Percentiles rank a stretch among this genome's conserved stretches.
phyloP scores from a whole-genome alignment of 306 rosid genomes.

The Echinosophora koreensis region DNA sequence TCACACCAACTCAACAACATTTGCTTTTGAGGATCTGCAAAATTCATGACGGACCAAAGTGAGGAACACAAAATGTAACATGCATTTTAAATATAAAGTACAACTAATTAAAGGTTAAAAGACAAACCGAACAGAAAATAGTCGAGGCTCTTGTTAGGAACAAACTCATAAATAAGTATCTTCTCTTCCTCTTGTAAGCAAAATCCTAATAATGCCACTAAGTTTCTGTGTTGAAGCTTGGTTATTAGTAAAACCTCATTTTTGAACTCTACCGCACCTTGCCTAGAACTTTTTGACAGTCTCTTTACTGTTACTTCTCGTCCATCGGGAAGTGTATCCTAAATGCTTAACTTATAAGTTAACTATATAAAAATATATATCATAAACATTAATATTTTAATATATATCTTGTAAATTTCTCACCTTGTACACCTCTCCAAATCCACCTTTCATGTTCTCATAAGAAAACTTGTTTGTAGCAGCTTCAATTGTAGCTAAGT shows the following conservation, averaged over 20 bases:
- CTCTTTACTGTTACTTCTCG: conserved; percentile 20
- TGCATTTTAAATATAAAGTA: not conserved
- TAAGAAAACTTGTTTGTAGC: conserved; percentile 30
- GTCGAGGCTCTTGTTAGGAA: conserved; percentile 27
- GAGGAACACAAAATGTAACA: not conserved
- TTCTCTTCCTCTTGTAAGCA: conserved; percentile 11
- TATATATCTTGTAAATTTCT: not conserved
- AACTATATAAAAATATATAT: not conserved
- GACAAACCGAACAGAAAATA: conserved; percentile 27
- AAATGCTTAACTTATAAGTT: not conserved
- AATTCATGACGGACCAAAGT: not conserved
- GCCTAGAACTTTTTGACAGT: not conserved
- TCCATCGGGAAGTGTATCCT: conserved; percentile 11
- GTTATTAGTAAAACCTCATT: conserved; percentile 23
- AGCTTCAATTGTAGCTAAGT: conserved; percentile 16
- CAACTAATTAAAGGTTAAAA: not conserved
- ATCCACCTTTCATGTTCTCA: conserved; percentile 29
- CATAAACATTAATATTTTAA: too few species aligned
- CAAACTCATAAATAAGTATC: conserved; percentile 32
- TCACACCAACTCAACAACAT: conserved; percentile 44
- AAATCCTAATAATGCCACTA: conserved; percentile 33
- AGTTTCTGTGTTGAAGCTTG: conserved; percentile 32
- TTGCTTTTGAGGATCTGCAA: conserved; percentile 23
- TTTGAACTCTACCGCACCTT: not conserved
- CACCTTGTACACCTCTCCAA: conserved; percentile 42